A percentile compares a stretch with the other conserved stretches of the same genome.
phyloP scores from a whole-genome alignment of 176 grass and related monocot genomes.

The Rhynchospora breviuscula region DNA sequence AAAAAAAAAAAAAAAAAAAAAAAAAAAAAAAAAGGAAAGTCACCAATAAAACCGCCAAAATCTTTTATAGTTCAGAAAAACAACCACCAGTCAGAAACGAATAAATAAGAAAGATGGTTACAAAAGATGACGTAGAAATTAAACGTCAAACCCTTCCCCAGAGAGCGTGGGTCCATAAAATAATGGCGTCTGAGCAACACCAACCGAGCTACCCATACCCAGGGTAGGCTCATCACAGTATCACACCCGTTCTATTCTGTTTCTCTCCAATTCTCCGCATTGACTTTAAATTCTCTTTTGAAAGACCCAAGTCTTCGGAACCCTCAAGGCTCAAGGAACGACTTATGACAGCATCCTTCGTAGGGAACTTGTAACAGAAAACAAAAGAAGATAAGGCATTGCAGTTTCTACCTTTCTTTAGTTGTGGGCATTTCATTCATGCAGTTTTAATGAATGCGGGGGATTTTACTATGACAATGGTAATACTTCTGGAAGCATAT shows the following conservation, averaged over 20 bases:
- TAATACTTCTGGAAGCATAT: no score
- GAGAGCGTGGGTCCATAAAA: neutral
- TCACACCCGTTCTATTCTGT: neutral
- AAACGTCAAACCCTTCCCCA: neutral
- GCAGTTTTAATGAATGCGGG: no score
- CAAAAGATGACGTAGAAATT: neutral
- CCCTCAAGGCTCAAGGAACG: no score
- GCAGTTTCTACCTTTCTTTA: no score
- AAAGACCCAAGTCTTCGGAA: neutral
- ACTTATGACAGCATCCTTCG: neutral
- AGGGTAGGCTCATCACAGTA: neutral
- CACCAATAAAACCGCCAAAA: neutral
- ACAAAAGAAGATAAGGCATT: neutral
- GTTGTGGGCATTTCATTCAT: no score
- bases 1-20: no score
- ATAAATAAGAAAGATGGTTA: neutral
- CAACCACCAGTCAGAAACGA: neutral
- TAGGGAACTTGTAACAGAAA: neutral
- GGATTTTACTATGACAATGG: no score
- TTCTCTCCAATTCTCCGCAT: neutral
- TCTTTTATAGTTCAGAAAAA: neutral
- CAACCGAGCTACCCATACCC: neutral
- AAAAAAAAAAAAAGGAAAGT: no score
- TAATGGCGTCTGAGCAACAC: neutral
- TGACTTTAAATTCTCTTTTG: neutral